These are phyloP conservation scores for Trichosanthes cucumerina DNA, from an alignment of 306 rosid genomes.

Conservation along the genomic window DNA sequence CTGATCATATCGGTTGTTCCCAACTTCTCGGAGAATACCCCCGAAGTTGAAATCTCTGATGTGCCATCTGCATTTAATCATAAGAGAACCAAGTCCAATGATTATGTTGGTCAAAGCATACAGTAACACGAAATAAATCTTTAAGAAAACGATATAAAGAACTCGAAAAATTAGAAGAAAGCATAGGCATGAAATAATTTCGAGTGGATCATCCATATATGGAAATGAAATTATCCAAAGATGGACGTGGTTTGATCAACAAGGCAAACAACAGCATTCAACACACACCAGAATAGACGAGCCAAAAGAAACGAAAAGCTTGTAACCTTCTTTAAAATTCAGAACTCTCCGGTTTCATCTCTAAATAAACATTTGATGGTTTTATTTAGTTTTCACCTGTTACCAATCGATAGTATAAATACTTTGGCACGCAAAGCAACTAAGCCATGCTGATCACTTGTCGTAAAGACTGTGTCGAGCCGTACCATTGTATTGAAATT, in stretches of 20 bases:
- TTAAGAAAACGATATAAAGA: background rate
- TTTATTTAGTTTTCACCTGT: background rate
- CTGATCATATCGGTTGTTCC: conserved; percentile 25
- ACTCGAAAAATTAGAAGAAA: background rate
- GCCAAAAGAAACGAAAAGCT: background rate
- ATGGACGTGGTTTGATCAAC: background rate
- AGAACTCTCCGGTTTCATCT: background rate
- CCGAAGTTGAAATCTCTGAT: conserved; percentile 44
- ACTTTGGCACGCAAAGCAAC: background rate
- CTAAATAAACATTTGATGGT: background rate
- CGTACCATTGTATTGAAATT: background rate
- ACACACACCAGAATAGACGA: background rate
- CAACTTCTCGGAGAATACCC: conserved; percentile 42
- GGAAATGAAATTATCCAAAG: background rate
- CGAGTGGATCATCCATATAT: background rate
- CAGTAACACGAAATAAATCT: background rate
- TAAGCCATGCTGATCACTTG: background rate
- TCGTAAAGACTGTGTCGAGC: too few relatives aligned
- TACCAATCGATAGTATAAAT: background rate
- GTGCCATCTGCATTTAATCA: conserved; percentile 42
- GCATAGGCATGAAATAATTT: background rate
- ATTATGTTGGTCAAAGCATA: background rate
- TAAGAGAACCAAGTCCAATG: background rate
- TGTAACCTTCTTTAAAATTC: background rate
- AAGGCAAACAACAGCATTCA: background rate